phyloP scores from a whole-genome alignment of 768 basidiomycete genomes.

The Leccinum obscurum region DNA sequence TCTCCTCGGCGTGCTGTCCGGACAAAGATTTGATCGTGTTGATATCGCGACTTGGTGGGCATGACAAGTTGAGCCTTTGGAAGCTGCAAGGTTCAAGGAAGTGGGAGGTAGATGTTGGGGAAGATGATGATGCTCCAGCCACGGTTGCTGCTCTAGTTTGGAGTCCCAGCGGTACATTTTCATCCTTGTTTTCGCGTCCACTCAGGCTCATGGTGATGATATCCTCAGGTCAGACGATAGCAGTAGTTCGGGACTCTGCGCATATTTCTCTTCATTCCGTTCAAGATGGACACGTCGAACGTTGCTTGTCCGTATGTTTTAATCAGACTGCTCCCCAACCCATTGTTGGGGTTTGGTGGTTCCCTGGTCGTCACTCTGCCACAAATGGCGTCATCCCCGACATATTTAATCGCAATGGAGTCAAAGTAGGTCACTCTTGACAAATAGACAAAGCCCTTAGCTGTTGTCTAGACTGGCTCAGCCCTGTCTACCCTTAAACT shows the following conservation, averaged over 20 bases:
- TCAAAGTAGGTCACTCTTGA: slow-evolving; percentile 50
- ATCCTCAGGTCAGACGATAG: slow-evolving; percentile 62
- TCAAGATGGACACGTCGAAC: slow-evolving; percentile 67
- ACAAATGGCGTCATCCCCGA: slow-evolving; percentile 58
- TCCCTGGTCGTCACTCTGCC: slow-evolving; percentile 46
- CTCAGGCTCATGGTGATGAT: slow-evolving; percentile 8
- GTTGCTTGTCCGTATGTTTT: slow-evolving; percentile 41
- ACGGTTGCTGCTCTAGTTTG: slow-evolving; percentile 65
- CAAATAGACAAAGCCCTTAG: slow-evolving; percentile 2
- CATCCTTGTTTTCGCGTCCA: not conserved
- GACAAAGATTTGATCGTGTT: slow-evolving; percentile 80
- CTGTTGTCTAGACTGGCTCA: slow-evolving; percentile 63
- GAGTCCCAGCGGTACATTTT: slow-evolving; percentile 75
- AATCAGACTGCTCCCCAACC: slow-evolving; percentile 14
- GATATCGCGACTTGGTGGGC: slow-evolving; percentile 63
- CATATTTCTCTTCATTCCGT: slow-evolving; percentile 72
- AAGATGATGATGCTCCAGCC: slow-evolving; percentile 41
- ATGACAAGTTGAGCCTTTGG: slow-evolving; percentile 75
- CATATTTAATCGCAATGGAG: slow-evolving; percentile 66
- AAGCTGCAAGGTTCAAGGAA: slow-evolving; percentile 77
- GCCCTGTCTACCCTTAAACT: slow-evolving; percentile 68
- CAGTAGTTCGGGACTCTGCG: slow-evolving; percentile 68
- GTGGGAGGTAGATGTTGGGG: slow-evolving; percentile 77
- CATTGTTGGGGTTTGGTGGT: slow-evolving; percentile 74
- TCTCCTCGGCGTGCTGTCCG: slow-evolving; percentile 72